Evolutionary conservation across 495 filamentous ascomycete genomes (phyloP), one percentile per base, ranked within the genome.

Genomic region (Astrothelium macrocarpum): DNA sequence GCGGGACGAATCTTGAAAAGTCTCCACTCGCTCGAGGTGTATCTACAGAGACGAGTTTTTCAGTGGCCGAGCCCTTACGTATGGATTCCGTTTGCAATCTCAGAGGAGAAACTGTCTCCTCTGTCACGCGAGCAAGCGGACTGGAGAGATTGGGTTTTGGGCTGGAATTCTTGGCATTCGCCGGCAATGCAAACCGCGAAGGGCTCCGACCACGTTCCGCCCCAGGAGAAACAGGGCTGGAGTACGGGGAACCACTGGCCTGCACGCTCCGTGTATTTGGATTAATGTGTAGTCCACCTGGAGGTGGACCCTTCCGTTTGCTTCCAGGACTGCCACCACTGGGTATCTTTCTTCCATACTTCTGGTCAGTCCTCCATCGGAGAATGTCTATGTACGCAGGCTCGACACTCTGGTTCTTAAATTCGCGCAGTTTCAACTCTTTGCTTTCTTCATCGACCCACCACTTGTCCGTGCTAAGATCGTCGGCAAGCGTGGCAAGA

Each of bases 381-480:
- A 99, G 79, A 66, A 97, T 95, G 65, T 97, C 91, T 67, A 97
- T 81, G 74, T 97, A 99, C 18, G 85, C 80, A n/a, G 95, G 94
- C 72, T 99, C 92, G 46, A 96, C 89, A 59, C 85, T 89, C 61
- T 86, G 82, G 31, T 85, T 78, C 80, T 90, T 92, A 79, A 97
- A 97, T 73, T 96, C 91, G 65, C 85, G 84, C 62, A 97, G 78
- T 74, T 95, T 96, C 65, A 99, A 81, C 73, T 97, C 94, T 65
- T 88, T 85, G 36, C 83, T 87, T 59, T 97, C 93, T 72, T 97
- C 94, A 68, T 97, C 90, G 11, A 97, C 86, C 66, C 84, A 87
- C 77, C 88, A 90, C 71, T 95, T 91, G 61, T 90, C 86, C 66
- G 90, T 89, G 75, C 81, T 83, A 65, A 99, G 76, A 67, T 99